Evolutionary conservation across 805 yeast genomes (phyloP), one percentile per base, ranked within the genome.

Genomic region (Ogataea ganodermae): DNA sequence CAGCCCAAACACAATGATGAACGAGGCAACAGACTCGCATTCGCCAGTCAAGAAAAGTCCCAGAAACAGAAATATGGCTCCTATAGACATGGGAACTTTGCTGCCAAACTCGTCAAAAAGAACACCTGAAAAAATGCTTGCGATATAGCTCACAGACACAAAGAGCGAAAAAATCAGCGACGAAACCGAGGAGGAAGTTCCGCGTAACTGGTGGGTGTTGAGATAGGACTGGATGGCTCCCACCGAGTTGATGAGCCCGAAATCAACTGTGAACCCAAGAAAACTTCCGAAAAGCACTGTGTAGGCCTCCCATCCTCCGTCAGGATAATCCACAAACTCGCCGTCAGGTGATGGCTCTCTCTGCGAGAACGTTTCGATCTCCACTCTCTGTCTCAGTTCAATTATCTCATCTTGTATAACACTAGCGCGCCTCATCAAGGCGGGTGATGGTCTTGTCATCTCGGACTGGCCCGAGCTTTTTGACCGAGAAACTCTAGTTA

Each of bases 101-200:
- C 78, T 69, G 1, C 86, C 86, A 40, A 73, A 69, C 48, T 73
- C 65, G 56, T 81, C 87, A 55, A 81, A 81, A 12, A 78, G 67
- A 8, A 81, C 77, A 1, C 87, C 90, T 8, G 77, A 71, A 22
- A 80, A 62, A 26, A 80, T 68, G 6, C 81, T 76, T 1, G 76
- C 67, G 12, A 72, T 61, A 57, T 76, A 80, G 9, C 77, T 68
- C 23, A 81, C 60, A 26, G 78, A 73, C 48, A 76, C 62, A 60
- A 73, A 78, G 22, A 83, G 62, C 1, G 89, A 81, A 54, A 84
- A 84, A 24, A 84, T 75, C 88, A 89, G 81, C 4, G 86, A 76
- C 4, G 81, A 71, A 1, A 77, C 64, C 2, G 84, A 72, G 1
- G 79, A 68, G 4, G 72, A 61, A 5, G 68, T 65, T 36, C 72